Evolutionary conservation across 106 monocot genomes (phyloP), one percentile per base, ranked within the genome.

Genomic region (Chionographis japonica): DNA sequence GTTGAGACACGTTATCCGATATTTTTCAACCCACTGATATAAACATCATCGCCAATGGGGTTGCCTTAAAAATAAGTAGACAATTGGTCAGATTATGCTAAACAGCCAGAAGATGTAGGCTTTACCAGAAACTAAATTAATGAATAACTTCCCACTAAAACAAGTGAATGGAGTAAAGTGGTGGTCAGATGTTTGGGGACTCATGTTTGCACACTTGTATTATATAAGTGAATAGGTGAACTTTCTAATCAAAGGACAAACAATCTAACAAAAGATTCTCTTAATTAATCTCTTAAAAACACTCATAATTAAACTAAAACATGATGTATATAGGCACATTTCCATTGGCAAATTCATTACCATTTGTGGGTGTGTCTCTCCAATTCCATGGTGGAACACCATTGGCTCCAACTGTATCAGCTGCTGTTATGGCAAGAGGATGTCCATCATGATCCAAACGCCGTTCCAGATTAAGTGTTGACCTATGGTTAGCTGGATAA

Each of bases 381-480:
- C 97, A 97, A 66, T 83, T 97, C 97, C 97, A 97, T 36, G 92
- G 97, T 38, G 89, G 86, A 18, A 84, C 85, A 67, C 88, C 85
- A 77, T 74, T 85, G 19, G 80, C 79, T 61, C 70, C 75, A 52
- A 83, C 89, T 43, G 89, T 71, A 63, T 92, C 97, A 46, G 89
- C 80, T 16, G 86, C 84, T 77, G 97, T 87, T 63, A 97, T 92
- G 56, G 97, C 86, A 68, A 97, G 87, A 56, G 89, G 70, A 69
- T 87, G 84, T 58, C 85, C 68, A 14, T 97, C 92, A 52, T 79
- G 81, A 78, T 92, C 97, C 68, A 92, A 74, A 71, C 63, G 79
- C 60, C 87, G 71, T 35, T 97, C 97, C 46, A 92, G 62, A 74
- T 84, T 89, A 12, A 97, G 78, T 38, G 84, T 38, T 57, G 97